Percentiles rank a stretch among this genome's conserved stretches.
Conservation (phyloP, 2,329 filamentous ascomycete genomes). For the Arthroderma sp. region DNA sequence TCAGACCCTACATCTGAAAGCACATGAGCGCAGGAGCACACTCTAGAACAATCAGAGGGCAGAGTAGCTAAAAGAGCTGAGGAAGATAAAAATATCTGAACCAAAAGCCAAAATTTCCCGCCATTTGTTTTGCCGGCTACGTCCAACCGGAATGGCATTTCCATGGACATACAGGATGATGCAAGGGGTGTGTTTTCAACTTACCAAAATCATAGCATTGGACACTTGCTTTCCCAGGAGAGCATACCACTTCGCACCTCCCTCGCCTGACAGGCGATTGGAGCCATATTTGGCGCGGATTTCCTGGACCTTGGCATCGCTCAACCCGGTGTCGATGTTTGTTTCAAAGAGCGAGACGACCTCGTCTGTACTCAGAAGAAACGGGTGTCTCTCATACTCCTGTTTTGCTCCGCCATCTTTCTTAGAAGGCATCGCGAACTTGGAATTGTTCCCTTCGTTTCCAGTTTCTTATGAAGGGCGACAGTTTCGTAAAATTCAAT, state of each 20-base stretch:
- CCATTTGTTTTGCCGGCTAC: too few relatives aligned
- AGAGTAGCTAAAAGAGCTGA: neutral
- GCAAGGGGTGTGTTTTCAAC: conserved; percentile 1
- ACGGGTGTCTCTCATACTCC: conserved; percentile 21
- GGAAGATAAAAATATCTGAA: neutral
- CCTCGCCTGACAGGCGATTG: conserved; percentile 37
- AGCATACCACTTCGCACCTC: conserved; percentile 34
- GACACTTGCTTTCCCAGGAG: conserved; percentile 40
- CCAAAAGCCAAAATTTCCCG: too few relatives aligned
- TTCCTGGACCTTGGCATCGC: conserved; percentile 28
- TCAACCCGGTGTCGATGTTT: conserved; percentile 37
- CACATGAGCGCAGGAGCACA: too few relatives aligned
- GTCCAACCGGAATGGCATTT: too few relatives aligned
- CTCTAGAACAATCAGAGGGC: too few relatives aligned
- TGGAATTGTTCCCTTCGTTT: too few relatives aligned
- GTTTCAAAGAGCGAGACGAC: conserved; percentile 34
- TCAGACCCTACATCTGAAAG: too few relatives aligned
- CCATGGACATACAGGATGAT: too few relatives aligned
- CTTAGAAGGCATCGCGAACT: conserved; percentile 8
- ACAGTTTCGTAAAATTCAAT: too few relatives aligned
- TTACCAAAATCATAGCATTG: conserved; percentile 43
- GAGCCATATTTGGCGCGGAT: conserved; percentile 36
- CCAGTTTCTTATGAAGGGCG: too few relatives aligned
- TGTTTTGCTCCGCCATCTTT: conserved; percentile 12
- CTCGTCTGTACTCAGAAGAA: conserved; percentile 22